Percentiles rank a stretch among this genome's conserved stretches.
These are phyloP conservation scores for Colletotrichum tamarilloi DNA, from an alignment of 2,329 filamentous ascomycete species.

Conservation along the genomic window DNA sequence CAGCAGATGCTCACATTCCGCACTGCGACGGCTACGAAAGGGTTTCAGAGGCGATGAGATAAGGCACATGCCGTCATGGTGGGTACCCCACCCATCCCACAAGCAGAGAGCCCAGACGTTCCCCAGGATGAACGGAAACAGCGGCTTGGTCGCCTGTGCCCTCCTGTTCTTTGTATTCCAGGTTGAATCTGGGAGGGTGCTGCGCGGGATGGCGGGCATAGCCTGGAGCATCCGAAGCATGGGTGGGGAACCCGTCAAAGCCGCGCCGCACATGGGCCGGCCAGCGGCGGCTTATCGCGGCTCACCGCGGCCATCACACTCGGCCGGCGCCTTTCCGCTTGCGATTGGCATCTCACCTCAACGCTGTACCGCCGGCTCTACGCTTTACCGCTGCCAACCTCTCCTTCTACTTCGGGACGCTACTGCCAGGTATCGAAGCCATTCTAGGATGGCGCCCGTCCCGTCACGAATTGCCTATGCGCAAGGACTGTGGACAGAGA, in stretches of 20 bases:
- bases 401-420: constrained; percentile 32
- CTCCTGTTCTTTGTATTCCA: background rate
- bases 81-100: constrained; percentile 8
- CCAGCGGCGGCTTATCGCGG: constrained; percentile 55
- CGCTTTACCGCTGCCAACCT: constrained; percentile 35
- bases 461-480: background rate
- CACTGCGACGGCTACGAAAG: constrained; percentile 32
- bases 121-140: constrained; percentile 24
- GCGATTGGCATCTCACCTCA: constrained; percentile 22
- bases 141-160: constrained; percentile 2
- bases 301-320: constrained; percentile 37
- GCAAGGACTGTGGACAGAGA: background rate
- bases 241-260: constrained; percentile 22
- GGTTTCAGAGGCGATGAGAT: constrained; percentile 22
- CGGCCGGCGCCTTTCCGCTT: constrained; percentile 38
- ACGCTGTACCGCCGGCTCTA: constrained; percentile 16
- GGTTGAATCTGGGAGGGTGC: background rate
- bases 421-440: constrained; percentile 15
- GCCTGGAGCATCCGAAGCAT: constrained; percentile 33
- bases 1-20: constrained; percentile 27
- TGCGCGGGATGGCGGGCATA: constrained; percentile 22
- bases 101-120: background rate
- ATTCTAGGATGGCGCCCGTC: constrained; percentile 16
- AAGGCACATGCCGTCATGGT: constrained; percentile 14
- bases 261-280: constrained; percentile 42